Evolutionary conservation across 805 yeast species (phyloP).

Genomic region (Saccharomycopsis javanensis): DNA sequence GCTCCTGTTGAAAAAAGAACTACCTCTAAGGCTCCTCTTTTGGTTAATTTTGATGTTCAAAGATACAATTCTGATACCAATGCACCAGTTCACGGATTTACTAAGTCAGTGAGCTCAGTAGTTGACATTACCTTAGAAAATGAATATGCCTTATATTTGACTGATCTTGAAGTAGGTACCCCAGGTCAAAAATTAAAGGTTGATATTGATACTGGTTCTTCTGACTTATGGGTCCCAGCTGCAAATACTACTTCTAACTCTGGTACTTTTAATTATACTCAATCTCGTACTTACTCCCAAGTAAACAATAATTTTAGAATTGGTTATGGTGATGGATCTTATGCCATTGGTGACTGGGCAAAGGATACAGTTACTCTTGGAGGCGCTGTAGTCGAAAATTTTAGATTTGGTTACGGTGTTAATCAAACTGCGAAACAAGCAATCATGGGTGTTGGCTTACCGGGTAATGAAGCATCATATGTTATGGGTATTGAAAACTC

Average conservation of each 20-base stretch:
- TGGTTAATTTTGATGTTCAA: conserved; percentile 8
- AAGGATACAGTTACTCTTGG: conserved; percentile 18
- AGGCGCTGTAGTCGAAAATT: conserved; percentile 14
- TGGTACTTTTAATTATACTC: conserved; percentile 28
- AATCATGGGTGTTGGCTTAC: conserved; percentile 71
- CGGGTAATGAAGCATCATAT: conserved; percentile 57
- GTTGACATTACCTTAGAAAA: conserved; percentile 28
- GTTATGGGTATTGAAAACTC: conserved; percentile 23
- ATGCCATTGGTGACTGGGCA: conserved; percentile 41
- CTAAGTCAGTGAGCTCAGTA: conserved; percentile 1
- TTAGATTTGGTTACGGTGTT: conserved; percentile 18
- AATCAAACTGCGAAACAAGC: conserved; percentile 15
- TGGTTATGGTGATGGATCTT: conserved; percentile 39
- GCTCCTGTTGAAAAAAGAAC: conserved; percentile 10
- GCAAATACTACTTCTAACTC: conserved; percentile 4
- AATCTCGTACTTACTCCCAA: conserved; percentile 28
- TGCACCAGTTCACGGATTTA: neutral
- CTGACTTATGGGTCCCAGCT: conserved; percentile 39
- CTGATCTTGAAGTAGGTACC: conserved; percentile 34
- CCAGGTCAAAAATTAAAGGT: conserved; percentile 35
- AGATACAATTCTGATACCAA: conserved; percentile 5
- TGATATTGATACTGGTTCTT: conserved; percentile 41
- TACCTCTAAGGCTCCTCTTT: neutral
- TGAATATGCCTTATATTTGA: conserved; percentile 36
- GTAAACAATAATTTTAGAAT: conserved; percentile 30